A percentile compares a stretch with the other conserved stretches of the same genome.
These are phyloP conservation scores for Suillus weaverae DNA, from an alignment of 768 basidiomycete species.

Conservation along the genomic window DNA sequence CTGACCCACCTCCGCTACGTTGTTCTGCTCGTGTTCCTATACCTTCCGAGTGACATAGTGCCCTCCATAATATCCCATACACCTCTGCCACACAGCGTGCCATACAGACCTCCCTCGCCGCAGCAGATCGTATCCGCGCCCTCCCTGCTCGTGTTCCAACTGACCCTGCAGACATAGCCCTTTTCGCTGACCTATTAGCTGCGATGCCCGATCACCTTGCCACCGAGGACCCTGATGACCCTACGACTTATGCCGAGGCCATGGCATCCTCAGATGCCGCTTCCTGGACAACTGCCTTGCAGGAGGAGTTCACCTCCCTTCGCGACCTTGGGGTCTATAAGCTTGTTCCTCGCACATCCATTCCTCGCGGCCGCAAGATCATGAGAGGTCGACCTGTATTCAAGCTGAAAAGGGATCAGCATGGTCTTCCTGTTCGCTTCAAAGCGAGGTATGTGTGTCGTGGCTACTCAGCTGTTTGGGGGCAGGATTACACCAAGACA, in stretches of 20 bases:
- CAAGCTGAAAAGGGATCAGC: slow-evolving; percentile 24
- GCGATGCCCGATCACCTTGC: background rate
- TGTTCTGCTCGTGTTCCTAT: slow-evolving; percentile 24
- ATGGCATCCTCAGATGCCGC: slow-evolving; percentile 13
- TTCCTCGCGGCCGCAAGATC: slow-evolving; percentile 21
- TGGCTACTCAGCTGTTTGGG: background rate
- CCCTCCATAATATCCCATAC: too few species aligned
- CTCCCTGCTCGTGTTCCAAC: too few species aligned
- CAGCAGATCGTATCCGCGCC: too few species aligned
- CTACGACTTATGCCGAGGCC: slow-evolving; percentile 18
- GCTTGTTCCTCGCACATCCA: background rate
- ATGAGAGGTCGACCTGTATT: slow-evolving; percentile 31
- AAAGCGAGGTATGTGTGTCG: background rate
- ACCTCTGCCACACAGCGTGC: too few species aligned
- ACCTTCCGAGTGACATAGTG: too few species aligned
- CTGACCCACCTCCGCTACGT: too few species aligned
- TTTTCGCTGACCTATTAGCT: background rate
- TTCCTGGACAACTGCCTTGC: slow-evolving; percentile 23
- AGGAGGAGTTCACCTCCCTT: slow-evolving; percentile 7
- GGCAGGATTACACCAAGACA: background rate
- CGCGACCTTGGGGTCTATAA: slow-evolving; percentile 2
- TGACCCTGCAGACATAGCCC: too few species aligned
- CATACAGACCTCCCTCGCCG: too few species aligned
- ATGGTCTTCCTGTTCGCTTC: slow-evolving; percentile 12
- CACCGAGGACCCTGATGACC: slow-evolving; percentile 22